phyloP scores from a whole-genome alignment of 371 early-diverging fungal genomes.

The Sporodiniella umbellata region DNA sequence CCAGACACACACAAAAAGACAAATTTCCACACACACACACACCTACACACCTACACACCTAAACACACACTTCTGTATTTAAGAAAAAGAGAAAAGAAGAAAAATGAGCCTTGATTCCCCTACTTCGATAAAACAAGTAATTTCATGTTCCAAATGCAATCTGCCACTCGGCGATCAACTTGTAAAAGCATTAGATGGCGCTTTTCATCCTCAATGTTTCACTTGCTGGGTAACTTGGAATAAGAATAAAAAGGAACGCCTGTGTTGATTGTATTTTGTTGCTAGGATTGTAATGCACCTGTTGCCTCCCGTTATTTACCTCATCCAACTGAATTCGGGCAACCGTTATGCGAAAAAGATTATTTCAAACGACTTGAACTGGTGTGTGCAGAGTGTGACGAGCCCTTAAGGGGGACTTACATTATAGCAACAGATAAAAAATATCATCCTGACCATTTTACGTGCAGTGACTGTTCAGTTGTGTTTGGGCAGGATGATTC shows the following conservation, averaged over 20 bases:
- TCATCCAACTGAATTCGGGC: conserved; percentile 53
- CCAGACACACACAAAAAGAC: no score
- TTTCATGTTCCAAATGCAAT: conserved; percentile 87
- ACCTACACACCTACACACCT: no score
- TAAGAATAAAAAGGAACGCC: no score
- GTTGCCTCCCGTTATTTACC: conserved; percentile 88
- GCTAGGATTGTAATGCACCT: conserved; percentile 78
- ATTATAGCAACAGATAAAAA: conserved; percentile 90
- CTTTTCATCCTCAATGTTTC: conserved; percentile 98
- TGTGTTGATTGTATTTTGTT: no score
- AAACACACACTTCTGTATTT: no score
- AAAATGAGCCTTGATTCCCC: neutral
- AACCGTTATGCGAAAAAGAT: conserved; percentile 84
- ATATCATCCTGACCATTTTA: conserved; percentile 95
- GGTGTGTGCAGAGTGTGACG: conserved; percentile 87
- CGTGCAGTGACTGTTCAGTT: conserved; percentile 88
- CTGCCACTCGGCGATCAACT: conserved; percentile 87
- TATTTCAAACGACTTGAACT: conserved; percentile 84
- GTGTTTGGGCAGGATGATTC: conserved; percentile 94
- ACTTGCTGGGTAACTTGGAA: conserved; percentile 69
- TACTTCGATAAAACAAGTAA: conserved; percentile 47
- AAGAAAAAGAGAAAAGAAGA: no score
- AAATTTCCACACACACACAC: no score
- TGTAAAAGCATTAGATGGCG: conserved; percentile 84
- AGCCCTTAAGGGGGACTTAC: conserved; percentile 86